Conservation (phyloP, 176 grass and related monocot species). For the Aechmea fasciata region DNA sequence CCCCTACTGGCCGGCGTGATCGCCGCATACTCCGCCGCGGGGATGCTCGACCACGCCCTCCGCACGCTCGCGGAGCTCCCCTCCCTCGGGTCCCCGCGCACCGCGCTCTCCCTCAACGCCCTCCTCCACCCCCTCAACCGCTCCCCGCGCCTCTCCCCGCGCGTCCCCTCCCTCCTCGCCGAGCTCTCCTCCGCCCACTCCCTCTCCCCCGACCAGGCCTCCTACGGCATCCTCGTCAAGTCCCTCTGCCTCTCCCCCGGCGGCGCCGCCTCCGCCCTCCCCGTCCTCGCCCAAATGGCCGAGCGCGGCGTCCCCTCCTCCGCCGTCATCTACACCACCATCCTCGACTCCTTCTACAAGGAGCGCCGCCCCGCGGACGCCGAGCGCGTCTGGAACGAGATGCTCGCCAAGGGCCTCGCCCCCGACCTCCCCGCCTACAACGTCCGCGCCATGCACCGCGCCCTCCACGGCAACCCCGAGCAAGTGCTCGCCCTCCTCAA, state of each 20-base stretch:
- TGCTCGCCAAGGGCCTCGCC: constrained; percentile 25
- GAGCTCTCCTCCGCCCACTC: constrained; percentile 10
- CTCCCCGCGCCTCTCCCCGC: constrained; percentile 5
- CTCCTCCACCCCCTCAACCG: constrained; percentile 36
- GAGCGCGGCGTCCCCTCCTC: constrained; percentile 19
- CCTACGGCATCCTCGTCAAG: constrained; percentile 40
- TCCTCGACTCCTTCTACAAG: constrained; percentile 43
- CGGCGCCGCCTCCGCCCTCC: constrained; percentile 19
- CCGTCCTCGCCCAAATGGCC: constrained; percentile 31
- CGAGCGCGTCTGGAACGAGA: constrained; percentile 36
- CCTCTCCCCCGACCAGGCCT: constrained; percentile 20
- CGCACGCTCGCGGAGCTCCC: constrained; percentile 18
- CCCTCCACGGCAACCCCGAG: constrained; percentile 10
- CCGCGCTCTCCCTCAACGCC: constrained; percentile 31
- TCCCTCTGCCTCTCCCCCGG: constrained; percentile 25
- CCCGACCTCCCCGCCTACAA: constrained; percentile 34
- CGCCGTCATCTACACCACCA: constrained; percentile 28
- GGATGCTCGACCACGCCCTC: constrained; percentile 29
- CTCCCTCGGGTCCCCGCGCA: constrained; percentile 8
- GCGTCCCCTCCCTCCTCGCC: constrained; percentile 31
- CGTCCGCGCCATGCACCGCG: constrained; percentile 24
- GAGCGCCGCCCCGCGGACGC: constrained; percentile 24
- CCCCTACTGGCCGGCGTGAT: constrained; percentile 18
- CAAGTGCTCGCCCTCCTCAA: constrained; percentile 23
- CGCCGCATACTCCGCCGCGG: constrained; percentile 25